A percentile compares a stretch with the other conserved stretches of the same genome.
phyloP scores from a whole-genome alignment of 805 yeast genomes.

The Phaffomyces opuntiae region DNA sequence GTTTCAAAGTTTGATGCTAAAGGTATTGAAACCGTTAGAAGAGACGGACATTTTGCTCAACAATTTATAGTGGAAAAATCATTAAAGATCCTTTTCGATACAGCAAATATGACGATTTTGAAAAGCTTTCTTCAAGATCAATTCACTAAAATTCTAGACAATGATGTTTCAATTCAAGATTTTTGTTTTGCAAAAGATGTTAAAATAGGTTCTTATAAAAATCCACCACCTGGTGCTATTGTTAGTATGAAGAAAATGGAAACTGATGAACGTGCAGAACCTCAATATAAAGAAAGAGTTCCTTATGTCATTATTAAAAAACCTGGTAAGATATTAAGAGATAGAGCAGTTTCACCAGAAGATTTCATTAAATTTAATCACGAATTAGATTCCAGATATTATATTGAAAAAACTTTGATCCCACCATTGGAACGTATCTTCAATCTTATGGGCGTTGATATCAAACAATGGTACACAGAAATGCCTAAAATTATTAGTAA shows the following conservation, averaged over 20 bases:
- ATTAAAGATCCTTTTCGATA: slow-evolving; percentile 61
- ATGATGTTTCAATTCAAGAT: slow-evolving; percentile 65
- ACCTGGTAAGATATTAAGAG: slow-evolving; percentile 52
- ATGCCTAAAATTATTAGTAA: slow-evolving; percentile 41
- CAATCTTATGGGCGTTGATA: slow-evolving; percentile 75
- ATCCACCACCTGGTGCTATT: slow-evolving; percentile 88
- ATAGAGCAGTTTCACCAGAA: slow-evolving; percentile 74
- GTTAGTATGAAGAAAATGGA: slow-evolving; percentile 59
- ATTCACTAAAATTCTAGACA: slow-evolving; percentile 58
- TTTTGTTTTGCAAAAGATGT: slow-evolving; percentile 92
- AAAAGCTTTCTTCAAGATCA: slow-evolving; percentile 59
- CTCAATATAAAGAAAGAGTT: slow-evolving; percentile 84
- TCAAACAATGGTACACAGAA: slow-evolving; percentile 66
- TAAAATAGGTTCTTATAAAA: slow-evolving; percentile 73
- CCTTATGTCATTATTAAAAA: slow-evolving; percentile 77
- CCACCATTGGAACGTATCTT: slow-evolving; percentile 89
- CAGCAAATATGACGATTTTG: slow-evolving; percentile 62
- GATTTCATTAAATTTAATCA: slow-evolving; percentile 46
- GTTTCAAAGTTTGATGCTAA: slow-evolving; percentile 84
- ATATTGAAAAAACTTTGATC: slow-evolving; percentile 72
- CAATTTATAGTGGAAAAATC: slow-evolving; percentile 72
- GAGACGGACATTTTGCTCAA: slow-evolving; percentile 94
- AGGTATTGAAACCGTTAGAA: slow-evolving; percentile 89
- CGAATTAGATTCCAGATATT: slow-evolving; percentile 74
- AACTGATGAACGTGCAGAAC: slow-evolving; percentile 65